Base-by-base conservation (phyloP, 352 stramenopile species). In the Blastocystis sp. region DNA sequence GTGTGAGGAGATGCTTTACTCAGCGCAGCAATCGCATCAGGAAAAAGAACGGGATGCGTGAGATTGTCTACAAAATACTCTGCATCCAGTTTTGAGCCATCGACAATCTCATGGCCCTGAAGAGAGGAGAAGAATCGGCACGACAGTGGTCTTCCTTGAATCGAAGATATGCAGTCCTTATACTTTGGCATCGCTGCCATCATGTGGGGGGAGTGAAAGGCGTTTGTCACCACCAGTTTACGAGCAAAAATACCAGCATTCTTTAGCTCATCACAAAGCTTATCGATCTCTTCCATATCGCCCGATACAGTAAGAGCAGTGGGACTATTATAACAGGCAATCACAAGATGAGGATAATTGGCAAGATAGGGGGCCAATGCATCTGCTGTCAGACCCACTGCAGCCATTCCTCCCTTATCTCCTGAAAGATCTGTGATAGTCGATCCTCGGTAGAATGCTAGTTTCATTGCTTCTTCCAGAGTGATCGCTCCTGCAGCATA, bases 401-500 rank as follows among this genome's bases (percentile, higher is more conserved):
- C 78, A 20, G 66, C 66, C 78, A 89, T 89, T 47, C 78, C 63
- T n/a, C 78, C 78, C 5, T 64, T 73, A 11, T 85, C 4, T 18
- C 39, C 8, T 3, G 66, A 90, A 54, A 87, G 56, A 24, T 75
- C 30, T 24, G 47, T 7, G 53, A 90, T 90, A 4, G 45, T 59
- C 20, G 37, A 75, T 39, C 82, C 82, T 37, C 82, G 66, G 26
- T 87, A 90, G 47, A 66, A 90, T 16, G 82, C 82, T 54, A 90
- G 26, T 69, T 76, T 11, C 82, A 90, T 87, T n/a, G 82, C 82
- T 39, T 90, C 82, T 69, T 90, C 76, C 13, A 88, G 63, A 18
- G 69, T 87, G 5, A 90, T 53, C 30, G 82, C 66, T 59, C 73
- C 73, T 24, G 82, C 82, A 34, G 66, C 54, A 45, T 90, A 90